These are phyloP conservation scores for Phytopythium chamaehyphon DNA, from an alignment of 352 stramenopile genomes.

Conservation along the genomic window DNA sequence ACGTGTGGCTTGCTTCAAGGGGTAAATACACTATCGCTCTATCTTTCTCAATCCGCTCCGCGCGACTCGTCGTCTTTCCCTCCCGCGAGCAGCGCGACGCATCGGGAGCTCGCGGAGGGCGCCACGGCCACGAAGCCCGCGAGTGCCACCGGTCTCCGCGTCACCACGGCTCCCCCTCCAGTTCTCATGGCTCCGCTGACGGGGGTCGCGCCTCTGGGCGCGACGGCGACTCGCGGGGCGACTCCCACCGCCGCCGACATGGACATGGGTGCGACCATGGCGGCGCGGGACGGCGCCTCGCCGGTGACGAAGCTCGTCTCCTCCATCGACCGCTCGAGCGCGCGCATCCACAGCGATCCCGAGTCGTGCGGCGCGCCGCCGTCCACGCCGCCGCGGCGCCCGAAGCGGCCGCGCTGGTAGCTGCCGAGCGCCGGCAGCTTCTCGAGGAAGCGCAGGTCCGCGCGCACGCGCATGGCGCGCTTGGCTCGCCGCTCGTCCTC, in stretches of 20 bases:
- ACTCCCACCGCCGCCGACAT: too few relatives aligned
- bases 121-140: conserved; percentile 5
- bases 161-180: too few relatives aligned
- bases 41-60: conserved; percentile 22
- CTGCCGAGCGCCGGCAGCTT: conserved; percentile 57
- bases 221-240: too few relatives aligned
- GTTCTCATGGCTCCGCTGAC: background rate
- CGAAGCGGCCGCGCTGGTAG: conserved; percentile 57
- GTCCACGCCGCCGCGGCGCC: conserved; percentile 59
- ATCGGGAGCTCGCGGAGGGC: background rate
- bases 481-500: conserved; percentile 28
- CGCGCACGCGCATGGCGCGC: conserved; percentile 44
- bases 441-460: conserved; percentile 61
- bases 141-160: too few relatives aligned
- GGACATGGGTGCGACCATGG: conserved; percentile 49
- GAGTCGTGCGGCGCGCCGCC: conserved; percentile 30
- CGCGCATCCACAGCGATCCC: conserved; percentile 42
- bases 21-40: too few relatives aligned
- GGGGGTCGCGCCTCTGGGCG: conserved; percentile 9
- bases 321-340: conserved; percentile 62
- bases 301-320: conserved; percentile 66
- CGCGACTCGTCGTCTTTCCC: conserved; percentile 54
- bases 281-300: conserved; percentile 29
- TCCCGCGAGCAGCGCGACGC: conserved; percentile 10
- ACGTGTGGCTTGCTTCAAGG: too few relatives aligned